A percentile compares a stretch with the other conserved stretches of the same genome.
phyloP scores from a whole-genome alignment of 2,329 filamentous ascomycete species.

The Talaromyces sp. region DNA sequence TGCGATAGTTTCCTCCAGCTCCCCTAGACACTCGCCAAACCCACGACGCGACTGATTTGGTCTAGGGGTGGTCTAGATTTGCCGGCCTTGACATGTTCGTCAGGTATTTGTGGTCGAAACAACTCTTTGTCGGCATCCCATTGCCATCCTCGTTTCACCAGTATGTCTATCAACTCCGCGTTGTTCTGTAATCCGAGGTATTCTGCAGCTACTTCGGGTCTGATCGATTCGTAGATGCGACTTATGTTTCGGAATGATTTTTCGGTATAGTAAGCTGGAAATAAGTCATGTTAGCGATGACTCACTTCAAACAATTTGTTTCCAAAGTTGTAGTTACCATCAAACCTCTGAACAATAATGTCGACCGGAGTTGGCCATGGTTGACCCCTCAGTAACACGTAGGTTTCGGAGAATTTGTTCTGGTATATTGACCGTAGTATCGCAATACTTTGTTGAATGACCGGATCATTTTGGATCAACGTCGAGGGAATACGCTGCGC shows the following conservation, averaged over 20 bases:
- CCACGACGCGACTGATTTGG: conserved; percentile 35
- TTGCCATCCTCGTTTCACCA: conserved; percentile 39
- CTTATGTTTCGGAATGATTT: conserved; percentile 41
- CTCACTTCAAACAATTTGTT: neutral
- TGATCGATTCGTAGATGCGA: conserved; percentile 41
- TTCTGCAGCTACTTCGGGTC: conserved; percentile 35
- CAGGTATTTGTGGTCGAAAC: conserved; percentile 33
- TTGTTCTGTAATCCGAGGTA: conserved; percentile 36
- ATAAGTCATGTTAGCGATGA: neutral
- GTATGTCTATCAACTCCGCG: conserved; percentile 33
- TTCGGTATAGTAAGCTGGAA: conserved; percentile 39
- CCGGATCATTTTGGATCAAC: conserved; percentile 31
- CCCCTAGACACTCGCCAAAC: conserved; percentile 33
- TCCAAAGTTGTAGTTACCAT: conserved; percentile 30
- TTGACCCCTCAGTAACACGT: conserved; percentile 33
- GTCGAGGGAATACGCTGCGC: conserved; percentile 37
- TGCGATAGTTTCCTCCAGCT: conserved; percentile 23
- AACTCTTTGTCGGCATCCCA: conserved; percentile 38
- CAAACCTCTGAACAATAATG: conserved; percentile 35
- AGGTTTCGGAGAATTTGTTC: conserved; percentile 37
- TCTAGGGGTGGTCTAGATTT: conserved; percentile 22
- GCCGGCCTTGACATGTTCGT: conserved; percentile 21
- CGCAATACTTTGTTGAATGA: conserved; percentile 37
- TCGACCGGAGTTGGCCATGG: conserved; percentile 37
- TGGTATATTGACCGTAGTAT: conserved; percentile 43